Evolutionary conservation across 2,329 filamentous ascomycete genomes (phyloP).

Genomic region (Penicillium freii): DNA sequence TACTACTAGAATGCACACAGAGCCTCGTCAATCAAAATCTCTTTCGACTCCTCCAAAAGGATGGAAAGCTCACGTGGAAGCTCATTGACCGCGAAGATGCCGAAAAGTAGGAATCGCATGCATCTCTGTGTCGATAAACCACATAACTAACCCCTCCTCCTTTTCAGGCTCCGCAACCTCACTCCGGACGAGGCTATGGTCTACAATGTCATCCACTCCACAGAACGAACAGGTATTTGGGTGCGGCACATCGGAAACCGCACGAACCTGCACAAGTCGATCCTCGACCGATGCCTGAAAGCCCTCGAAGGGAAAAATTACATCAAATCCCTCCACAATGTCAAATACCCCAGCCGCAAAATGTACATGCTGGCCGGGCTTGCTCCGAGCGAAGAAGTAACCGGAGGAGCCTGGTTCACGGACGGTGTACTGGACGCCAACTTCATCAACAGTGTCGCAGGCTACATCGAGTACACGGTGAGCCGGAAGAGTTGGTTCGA

Average conservation of each 20-base stretch:
- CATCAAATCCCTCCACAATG: slow-evolving; percentile 86
- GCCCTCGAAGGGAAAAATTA: slow-evolving; percentile 76
- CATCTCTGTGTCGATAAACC: background rate
- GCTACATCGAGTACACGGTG: slow-evolving; percentile 71
- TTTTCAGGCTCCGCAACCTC: slow-evolving; percentile 44
- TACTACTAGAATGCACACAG: slow-evolving; percentile 47
- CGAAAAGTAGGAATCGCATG: slow-evolving; percentile 41
- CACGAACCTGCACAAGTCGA: slow-evolving; percentile 78
- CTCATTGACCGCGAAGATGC: slow-evolving; percentile 49
- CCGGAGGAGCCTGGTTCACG: slow-evolving; percentile 91
- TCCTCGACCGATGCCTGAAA: slow-evolving; percentile 78
- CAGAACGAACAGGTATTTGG: slow-evolving; percentile 85
- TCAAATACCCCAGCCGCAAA: slow-evolving; percentile 85
- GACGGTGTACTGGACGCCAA: slow-evolving; percentile 86
- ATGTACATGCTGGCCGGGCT: slow-evolving; percentile 93
- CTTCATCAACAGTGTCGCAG: slow-evolving; percentile 75
- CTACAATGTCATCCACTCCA: slow-evolving; percentile 84
- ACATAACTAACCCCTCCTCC: slow-evolving; percentile 10
- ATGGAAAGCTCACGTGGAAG: slow-evolving; percentile 49
- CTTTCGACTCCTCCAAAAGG: slow-evolving; percentile 46
- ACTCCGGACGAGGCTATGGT: slow-evolving; percentile 75
- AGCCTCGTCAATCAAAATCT: slow-evolving; percentile 47
- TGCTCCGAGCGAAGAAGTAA: slow-evolving; percentile 82
- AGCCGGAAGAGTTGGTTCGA: slow-evolving; percentile 69
- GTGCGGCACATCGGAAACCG: slow-evolving; percentile 76